Percentiles rank a stretch among this genome's conserved stretches.
These are phyloP conservation scores for Aspergillus sparsus DNA, from an alignment of 495 filamentous ascomycete species.

Conservation along the genomic window DNA sequence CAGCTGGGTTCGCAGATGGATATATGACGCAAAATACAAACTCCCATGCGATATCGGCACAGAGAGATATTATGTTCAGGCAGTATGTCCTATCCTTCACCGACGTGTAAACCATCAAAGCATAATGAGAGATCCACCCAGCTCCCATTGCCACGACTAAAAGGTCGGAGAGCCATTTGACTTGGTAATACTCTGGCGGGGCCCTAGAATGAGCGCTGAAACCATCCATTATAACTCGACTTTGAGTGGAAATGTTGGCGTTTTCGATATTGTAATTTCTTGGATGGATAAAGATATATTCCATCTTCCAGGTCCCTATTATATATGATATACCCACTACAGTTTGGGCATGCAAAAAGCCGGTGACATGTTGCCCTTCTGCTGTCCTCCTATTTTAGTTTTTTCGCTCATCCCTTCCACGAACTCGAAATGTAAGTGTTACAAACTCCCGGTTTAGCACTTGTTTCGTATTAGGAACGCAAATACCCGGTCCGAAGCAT, in stretches of 20 bases:
- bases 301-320: too few species aligned
- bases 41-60: conserved; percentile 3
- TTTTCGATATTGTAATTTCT: too few species aligned
- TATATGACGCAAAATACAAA: conserved; percentile 2
- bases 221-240: conserved; percentile 15
- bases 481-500: too few species aligned
- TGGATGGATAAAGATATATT: too few species aligned
- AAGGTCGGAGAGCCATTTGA: conserved; percentile 17
- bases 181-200: conserved; percentile 12
- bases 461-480: too few species aligned
- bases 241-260: neutral
- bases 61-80: conserved; percentile 5
- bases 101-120: conserved; percentile 21
- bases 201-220: conserved; percentile 16
- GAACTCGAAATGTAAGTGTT: too few species aligned
- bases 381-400: too few species aligned
- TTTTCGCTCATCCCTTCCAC: too few species aligned
- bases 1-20: neutral
- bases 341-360: too few species aligned
- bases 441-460: too few species aligned
- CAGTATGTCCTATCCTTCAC: conserved; percentile 13
- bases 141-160: conserved; percentile 19
- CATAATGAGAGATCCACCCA: conserved; percentile 26
- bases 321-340: too few species aligned
- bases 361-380: too few species aligned